These are phyloP conservation scores for Durusdinium trenchii DNA, from an alignment of 73 alveolate species.

Conservation along the genomic window DNA sequence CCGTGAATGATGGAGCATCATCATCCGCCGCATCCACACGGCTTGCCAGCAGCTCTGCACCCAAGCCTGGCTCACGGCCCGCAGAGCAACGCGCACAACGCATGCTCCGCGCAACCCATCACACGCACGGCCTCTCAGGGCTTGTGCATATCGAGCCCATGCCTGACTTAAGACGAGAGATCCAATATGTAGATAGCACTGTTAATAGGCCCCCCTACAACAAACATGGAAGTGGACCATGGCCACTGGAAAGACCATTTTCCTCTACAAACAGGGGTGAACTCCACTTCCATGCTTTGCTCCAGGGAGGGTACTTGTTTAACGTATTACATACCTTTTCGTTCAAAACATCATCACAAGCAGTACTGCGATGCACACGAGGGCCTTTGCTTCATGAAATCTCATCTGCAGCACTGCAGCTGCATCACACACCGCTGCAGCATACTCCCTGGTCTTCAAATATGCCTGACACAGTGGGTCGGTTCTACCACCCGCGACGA, in stretches of 20 bases:
- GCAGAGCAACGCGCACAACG: background rate
- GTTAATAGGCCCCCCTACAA: background rate
- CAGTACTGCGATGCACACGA: background rate
- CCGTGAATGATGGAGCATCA: background rate
- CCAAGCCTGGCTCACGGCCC: background rate
- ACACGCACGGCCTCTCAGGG: constrained; percentile 29
- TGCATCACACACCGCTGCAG: constrained; percentile 82
- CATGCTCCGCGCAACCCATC: background rate
- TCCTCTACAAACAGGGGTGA: background rate
- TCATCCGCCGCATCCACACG: background rate
- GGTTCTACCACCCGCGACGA: too few relatives aligned
- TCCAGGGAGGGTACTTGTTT: too few relatives aligned
- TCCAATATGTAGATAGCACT: background rate
- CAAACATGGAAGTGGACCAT: background rate
- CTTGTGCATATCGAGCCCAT: constrained; percentile 38
- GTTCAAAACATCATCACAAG: too few relatives aligned
- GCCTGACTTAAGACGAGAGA: too few relatives aligned
- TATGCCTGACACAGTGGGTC: constrained; percentile 34
- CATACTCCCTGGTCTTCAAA: constrained; percentile 57
- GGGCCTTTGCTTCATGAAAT: constrained; percentile 46
- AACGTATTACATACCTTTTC: too few relatives aligned
- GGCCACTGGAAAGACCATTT: background rate
- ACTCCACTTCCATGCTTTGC: too few relatives aligned
- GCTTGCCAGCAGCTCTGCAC: background rate
- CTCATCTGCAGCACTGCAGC: constrained; percentile 57